phyloP scores from a whole-genome alignment of 2,329 filamentous ascomycete genomes.

The Cucurbitaria berberidis region DNA sequence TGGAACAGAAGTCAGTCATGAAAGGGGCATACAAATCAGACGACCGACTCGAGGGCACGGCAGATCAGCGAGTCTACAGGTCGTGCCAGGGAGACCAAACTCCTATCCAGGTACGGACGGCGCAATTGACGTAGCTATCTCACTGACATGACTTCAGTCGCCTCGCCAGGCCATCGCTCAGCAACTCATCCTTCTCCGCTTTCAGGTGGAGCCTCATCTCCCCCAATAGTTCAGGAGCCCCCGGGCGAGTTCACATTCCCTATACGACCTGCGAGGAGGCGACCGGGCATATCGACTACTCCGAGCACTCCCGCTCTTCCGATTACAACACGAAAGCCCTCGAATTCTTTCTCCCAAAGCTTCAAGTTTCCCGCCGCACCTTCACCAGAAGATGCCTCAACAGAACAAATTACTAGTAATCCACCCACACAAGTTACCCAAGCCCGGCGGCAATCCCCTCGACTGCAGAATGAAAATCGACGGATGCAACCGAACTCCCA shows the following conservation, averaged over 20 bases:
- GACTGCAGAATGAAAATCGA: conserved; percentile 22
- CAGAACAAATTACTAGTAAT: conserved; percentile 28
- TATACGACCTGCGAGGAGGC: conserved; percentile 34
- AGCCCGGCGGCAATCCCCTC: conserved; percentile 31
- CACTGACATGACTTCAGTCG: conserved; percentile 33
- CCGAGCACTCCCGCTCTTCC: conserved; percentile 52
- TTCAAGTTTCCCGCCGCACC: conserved; percentile 64
- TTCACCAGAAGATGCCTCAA: conserved; percentile 37
- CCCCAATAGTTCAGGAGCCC: conserved; percentile 37
- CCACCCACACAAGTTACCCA: conserved; percentile 50
- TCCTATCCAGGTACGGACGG: conserved; percentile 38
- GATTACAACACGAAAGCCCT: conserved; percentile 46
- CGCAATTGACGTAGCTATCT: neutral
- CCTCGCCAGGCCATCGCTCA: conserved; percentile 40
- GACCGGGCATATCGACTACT: conserved; percentile 42
- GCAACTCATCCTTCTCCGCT: conserved; percentile 52
- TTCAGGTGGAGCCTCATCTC: conserved; percentile 48
- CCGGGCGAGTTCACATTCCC: conserved; percentile 39
- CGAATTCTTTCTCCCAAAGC: conserved; percentile 53
- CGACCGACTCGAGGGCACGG: conserved; percentile 70
- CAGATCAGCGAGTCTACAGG: conserved; percentile 82
- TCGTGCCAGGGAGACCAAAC: conserved; percentile 58
- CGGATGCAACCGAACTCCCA: conserved; percentile 48
- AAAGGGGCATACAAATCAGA: conserved; percentile 32
- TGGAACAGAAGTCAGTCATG: conserved; percentile 38